Base-by-base conservation (phyloP, 2,329 filamentous ascomycete genomes). In the Curvularia spicifera region DNA sequence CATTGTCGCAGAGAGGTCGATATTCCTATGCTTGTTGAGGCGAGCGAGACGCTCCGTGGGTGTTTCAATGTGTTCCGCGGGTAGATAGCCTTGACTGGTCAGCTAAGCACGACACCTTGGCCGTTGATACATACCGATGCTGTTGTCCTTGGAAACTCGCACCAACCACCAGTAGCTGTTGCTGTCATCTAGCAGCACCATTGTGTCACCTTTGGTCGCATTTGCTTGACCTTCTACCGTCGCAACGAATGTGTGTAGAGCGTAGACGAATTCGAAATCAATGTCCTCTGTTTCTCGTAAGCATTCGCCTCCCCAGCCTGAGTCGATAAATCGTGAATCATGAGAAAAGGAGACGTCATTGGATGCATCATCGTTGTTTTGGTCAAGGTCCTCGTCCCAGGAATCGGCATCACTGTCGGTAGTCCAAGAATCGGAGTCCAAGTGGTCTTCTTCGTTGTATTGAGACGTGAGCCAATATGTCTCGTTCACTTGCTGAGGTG, bases 111-210 rank as follows among this genome's bases (percentile, higher is more conserved):
- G 10, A 8, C 24, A 1, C 0, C n/a, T 22, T 6, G 18, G 37
- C 8, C 1, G 7, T 31, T 28, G 18, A 20, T 15, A 71, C 83
- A 60, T 77, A 89, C 87, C 87, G 77, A 99, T 99, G 75, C 93
- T 98, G 76, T 91, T 96, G 78, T 99, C 95, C 78, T 98, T 98
- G 52, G 98, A 93, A 45, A 99, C 91, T 65, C 94, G 86, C 13
- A 99, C 95, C 60, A 99, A 86, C 95, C 95, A 99, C 95, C 95
- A 99, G 78, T 99, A 99, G 79, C 93, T 98, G 80, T 99, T 99
- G 80, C 93, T 98, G 72, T 99, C 95, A 73, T 99, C 95, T 22
- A 99, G 85, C 64, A 99, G 83, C 53, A 98, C 94, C 95, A 99
- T 99, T 13, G 94, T 98, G 74, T 99, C 95, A 51, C 95, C 95